phyloP scores from a whole-genome alignment of 2,329 filamentous ascomycete species.

The Xylariaceae sp. region DNA sequence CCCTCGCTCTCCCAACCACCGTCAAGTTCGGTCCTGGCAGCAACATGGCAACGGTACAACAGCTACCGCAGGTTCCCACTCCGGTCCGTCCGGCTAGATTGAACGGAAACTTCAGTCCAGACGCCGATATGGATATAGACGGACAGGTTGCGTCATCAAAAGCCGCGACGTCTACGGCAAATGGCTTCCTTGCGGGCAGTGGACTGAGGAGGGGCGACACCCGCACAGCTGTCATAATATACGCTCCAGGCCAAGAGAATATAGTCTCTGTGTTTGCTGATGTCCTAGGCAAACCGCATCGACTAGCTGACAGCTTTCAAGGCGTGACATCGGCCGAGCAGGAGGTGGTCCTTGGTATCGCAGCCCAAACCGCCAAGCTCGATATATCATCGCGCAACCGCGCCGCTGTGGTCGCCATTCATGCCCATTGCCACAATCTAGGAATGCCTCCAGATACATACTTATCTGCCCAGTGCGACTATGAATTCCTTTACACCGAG shows the following conservation, averaged over 20 bases:
- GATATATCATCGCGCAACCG: constrained; percentile 56
- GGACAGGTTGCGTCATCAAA: too few species aligned
- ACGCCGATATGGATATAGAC: constrained; percentile 20
- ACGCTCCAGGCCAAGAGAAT: constrained; percentile 65
- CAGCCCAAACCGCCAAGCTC: constrained; percentile 49
- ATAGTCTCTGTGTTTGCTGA: constrained; percentile 75
- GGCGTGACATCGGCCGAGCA: constrained; percentile 50
- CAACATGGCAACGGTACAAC: constrained; percentile 40
- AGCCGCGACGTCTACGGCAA: constrained; percentile 6
- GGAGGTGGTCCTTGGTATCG: constrained; percentile 65
- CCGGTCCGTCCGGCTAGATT: constrained; percentile 35
- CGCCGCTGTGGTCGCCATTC: constrained; percentile 62
- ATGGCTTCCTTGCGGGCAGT: constrained; percentile 39
- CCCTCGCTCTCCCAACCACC: too few species aligned
- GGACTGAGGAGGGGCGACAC: constrained; percentile 49
- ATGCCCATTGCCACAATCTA: constrained; percentile 70
- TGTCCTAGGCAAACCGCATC: constrained; percentile 70
- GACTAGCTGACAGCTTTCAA: constrained; percentile 51
- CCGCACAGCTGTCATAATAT: constrained; percentile 62
- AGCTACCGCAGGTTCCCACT: constrained; percentile 44
- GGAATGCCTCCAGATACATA: constrained; percentile 64
- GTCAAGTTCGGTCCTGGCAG: constrained; percentile 2
- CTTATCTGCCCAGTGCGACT: constrained; percentile 69
- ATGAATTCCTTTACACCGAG: constrained; percentile 80
- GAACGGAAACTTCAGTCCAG: constrained; percentile 21